Evolutionary conservation across 139 green algal species (phyloP).

Genomic region (Spirogloea muscicola): DNA sequence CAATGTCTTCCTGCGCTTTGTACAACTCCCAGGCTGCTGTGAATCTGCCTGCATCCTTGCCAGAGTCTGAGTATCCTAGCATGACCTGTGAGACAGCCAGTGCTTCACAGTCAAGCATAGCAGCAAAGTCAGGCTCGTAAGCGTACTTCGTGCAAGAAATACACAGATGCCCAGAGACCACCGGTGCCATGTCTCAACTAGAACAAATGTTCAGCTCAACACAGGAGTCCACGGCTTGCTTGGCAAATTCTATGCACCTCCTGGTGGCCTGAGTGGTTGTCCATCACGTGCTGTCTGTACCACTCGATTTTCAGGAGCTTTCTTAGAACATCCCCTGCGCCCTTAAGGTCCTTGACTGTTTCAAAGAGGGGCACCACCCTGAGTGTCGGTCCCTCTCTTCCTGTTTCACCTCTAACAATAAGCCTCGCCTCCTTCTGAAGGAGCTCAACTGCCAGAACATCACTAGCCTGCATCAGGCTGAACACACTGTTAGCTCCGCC

Average conservation of each 20-base stretch:
- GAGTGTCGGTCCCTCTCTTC: no score
- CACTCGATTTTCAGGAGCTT: constrained; percentile 50
- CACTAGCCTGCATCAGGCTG: constrained; percentile 55
- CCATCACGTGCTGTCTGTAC: constrained; percentile 62
- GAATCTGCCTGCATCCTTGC: constrained; percentile 92
- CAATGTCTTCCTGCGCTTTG: constrained; percentile 52
- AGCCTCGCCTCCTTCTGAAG: constrained; percentile 79
- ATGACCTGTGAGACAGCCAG: no score
- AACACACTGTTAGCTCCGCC: neutral
- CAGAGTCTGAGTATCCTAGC: constrained; percentile 94
- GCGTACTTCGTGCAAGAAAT: no score
- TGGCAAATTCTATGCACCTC: no score
- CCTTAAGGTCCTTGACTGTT: constrained; percentile 81
- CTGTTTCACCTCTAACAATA: no score
- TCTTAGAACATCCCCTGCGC: constrained; percentile 50
- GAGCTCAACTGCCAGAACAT: constrained; percentile 93
- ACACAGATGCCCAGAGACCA: no score
- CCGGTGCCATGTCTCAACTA: no score
- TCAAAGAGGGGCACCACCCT: constrained; percentile 95
- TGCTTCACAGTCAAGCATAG: no score
- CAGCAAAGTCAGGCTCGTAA: no score
- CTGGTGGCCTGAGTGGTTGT: constrained; percentile 58
- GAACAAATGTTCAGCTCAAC: no score
- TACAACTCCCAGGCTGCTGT: constrained; percentile 90
- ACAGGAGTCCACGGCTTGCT: no score